Conservation (phyloP, 306 rosid genomes). For the Quercus mongolica region DNA sequence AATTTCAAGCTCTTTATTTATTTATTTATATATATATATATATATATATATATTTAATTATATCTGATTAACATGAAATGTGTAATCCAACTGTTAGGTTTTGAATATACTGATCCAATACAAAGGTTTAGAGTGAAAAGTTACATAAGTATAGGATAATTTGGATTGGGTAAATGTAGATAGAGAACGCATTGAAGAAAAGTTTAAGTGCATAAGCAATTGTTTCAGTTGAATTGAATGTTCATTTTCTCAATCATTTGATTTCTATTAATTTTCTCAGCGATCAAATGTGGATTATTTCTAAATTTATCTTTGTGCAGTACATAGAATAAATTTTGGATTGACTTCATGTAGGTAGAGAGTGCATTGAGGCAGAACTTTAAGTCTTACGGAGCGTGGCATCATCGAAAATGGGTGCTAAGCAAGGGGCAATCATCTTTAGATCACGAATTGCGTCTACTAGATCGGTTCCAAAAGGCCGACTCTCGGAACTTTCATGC, state of each 20-base stretch:
- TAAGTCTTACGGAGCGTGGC: constrained; percentile 93
- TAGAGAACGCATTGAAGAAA: constrained; percentile 66
- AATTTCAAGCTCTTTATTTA: no score
- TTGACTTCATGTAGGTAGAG: constrained; percentile 45
- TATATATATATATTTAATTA: no score
- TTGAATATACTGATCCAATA: no score
- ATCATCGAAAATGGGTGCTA: constrained; percentile 86
- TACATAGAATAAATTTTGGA: background rate
- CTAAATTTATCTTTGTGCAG: background rate
- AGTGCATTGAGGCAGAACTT: constrained; percentile 70
- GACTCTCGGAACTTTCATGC: constrained; percentile 91
- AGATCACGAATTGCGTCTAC: constrained; percentile 68
- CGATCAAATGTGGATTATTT: background rate
- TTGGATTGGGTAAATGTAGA: constrained; percentile 27
- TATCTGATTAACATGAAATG: no score
- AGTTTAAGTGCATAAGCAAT: constrained; percentile 33
- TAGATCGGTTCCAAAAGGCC: constrained; percentile 58
- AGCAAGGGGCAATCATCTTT: constrained; percentile 70
- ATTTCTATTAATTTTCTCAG: background rate
- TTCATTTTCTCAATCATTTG: background rate
- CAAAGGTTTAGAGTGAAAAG: background rate
- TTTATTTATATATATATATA: no score
- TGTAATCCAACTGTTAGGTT: no score
- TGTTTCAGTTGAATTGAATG: background rate
- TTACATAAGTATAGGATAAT: background rate